Base-by-base conservation (phyloP, 768 basidiomycete species). In the Mycena galericulata region DNA sequence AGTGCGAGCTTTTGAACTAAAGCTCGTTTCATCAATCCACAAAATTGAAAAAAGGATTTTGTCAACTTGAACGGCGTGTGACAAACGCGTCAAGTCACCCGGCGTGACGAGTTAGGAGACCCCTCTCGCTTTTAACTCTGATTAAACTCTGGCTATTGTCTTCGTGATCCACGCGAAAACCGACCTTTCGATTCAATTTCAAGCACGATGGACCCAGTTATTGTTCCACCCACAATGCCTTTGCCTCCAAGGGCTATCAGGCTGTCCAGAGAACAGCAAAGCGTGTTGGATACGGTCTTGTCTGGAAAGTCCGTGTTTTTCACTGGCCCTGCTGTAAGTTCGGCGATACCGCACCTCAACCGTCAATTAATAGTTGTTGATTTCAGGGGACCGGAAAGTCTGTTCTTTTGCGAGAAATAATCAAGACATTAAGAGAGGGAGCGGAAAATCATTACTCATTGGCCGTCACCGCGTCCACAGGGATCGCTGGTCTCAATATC, bases 401-500 rank as follows among this genome's bases (percentile, higher is more conserved):
- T 4, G 87, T 92, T 22, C 80, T 92, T 0, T 80, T 93, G 6
- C 79, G 88, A n/a, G 85, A 83, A 46, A 90, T 92, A 46, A 90
- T 93, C 62, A 36, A 67, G 0, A 64, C 77, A 32, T 78, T 84
- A 38, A 82, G 74, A 70, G 82, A 68, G n/a, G n/a, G n/a, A n/a
- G n/a, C n/a, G 69, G 80, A 74, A 62, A 66, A 72, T 50, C 51
- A 51, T 27, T 27, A 26, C 9, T 24, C 40, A 2, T 76, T 92
- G 26, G 91, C 87, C 4, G 79, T 93, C 45, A 93, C 91, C 0
- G 91, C 91, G 9, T 86, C 89, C 1, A 89, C 88, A 14, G 88
- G 88, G 8, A 85, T 89, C 51, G 92, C 92, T 10, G 90, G 88
- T 6, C 77, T 90, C 59, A 92, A 92, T 70, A 92, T 94, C 54